Evolutionary conservation across 2,329 filamentous ascomycete genomes (phyloP).

Genomic region (Hypomyces rosellus): DNA sequence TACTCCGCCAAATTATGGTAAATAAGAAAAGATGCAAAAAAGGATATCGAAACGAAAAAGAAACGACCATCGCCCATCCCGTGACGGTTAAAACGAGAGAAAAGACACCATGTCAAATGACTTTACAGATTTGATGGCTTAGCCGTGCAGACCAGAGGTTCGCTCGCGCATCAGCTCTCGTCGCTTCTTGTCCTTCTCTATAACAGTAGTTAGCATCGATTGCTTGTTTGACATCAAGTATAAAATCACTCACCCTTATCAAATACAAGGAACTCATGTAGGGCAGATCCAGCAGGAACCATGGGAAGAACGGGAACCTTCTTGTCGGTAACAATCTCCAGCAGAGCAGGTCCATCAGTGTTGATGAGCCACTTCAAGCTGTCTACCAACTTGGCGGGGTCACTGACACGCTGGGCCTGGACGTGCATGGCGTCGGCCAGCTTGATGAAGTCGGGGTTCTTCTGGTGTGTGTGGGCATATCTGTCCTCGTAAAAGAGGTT

Average conservation of each 20-base stretch:
- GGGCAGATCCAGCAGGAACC: constrained; percentile 79
- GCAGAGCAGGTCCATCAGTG: constrained; percentile 80
- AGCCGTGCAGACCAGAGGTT: constrained; percentile 44
- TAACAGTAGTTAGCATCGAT: constrained; percentile 28
- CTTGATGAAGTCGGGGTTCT: constrained; percentile 94
- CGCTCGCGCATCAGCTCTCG: constrained; percentile 61
- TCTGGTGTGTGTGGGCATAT: constrained; percentile 86
- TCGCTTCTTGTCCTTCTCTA: constrained; percentile 62
- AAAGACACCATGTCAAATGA: not conserved
- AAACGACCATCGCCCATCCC: not conserved
- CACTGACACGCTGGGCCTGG: constrained; percentile 63
- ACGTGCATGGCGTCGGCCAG: constrained; percentile 87
- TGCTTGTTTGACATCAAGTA: not conserved
- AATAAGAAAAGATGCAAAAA: constrained; percentile 2
- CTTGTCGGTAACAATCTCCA: constrained; percentile 88
- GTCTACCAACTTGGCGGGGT: constrained; percentile 70
- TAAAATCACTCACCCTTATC: constrained; percentile 26
- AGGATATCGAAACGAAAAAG: not conserved
- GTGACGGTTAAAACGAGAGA: no score
- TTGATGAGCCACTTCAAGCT: constrained; percentile 84
- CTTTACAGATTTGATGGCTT: not conserved
- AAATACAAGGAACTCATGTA: constrained; percentile 76
- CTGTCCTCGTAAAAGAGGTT: constrained; percentile 95
- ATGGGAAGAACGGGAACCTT: constrained; percentile 95
- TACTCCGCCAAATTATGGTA: constrained; percentile 5